Base-by-base conservation (phyloP, 495 filamentous ascomycete species). In the Trichocladium antarcticum region DNA sequence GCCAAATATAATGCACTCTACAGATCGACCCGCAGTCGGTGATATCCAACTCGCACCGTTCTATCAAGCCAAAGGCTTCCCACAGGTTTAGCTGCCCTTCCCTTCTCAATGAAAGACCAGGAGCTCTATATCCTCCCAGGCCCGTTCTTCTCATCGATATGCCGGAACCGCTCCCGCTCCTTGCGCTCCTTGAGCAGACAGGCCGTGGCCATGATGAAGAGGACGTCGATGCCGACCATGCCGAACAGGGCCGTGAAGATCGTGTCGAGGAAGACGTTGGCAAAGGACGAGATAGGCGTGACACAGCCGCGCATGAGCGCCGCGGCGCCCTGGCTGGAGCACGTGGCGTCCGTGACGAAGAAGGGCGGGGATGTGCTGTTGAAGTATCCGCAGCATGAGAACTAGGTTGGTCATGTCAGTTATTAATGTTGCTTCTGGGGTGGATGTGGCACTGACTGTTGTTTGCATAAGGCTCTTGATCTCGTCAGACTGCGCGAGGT, bases 211-310 rank as follows among this genome's bases (percentile, higher is more conserved):
- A 87, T 71, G 53, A 87, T 61, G 21, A 86, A 67, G 36, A 81
- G 59, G 29, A 70, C 70, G 56, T 83, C 81, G 53, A 84, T 66
- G 35, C 75, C 83, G 41, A 87, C 83, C 62, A 87, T 78, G 54
- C 84, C 83, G 57, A 87, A 87, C 34, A 80, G 68, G 29, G 77
- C 80, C 12, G 84, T 87, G 64, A 88, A 88, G 63, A 88, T 76
- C 54, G 79, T 61, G 63, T 83, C 79, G 36, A 87, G 62, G 59
- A 80, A 84, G 44, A 70, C 69, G 64, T 85, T 85, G 28, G 80
- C 75, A 54, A 78, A 85, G 31, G 58, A 69, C 24, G 72, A 72
- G 56, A 87, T 79, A 5, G 79, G 74, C 5, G 70, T 63, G 10
- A 82, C 69, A 57, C 84, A 88, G 3, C 82, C 81, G 39, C 71